Evolutionary conservation across 306 rosid species (phyloP), one percentile per base, ranked within the genome.

Genomic region (Datisca glomerata): DNA sequence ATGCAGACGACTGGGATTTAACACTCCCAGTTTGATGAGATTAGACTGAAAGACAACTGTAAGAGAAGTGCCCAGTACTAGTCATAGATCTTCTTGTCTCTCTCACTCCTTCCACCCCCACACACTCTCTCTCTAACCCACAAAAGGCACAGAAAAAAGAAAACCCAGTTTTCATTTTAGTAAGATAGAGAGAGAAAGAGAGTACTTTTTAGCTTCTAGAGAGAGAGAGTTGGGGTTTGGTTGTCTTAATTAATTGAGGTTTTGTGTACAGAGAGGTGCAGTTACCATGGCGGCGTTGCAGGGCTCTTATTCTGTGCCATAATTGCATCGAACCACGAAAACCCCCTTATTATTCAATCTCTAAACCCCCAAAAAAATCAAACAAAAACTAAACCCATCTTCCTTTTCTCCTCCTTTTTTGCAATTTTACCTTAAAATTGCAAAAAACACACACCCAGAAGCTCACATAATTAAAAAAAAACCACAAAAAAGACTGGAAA

Each of bases 281-380:
- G 85, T 83, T 69, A 34, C 77, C 91, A 72, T 89, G 93, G 86
- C 98, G 98, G 95, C 98, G 95, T 75, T 49, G 86, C 93, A 89
- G 89, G 57, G 69, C 82, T 76, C 85, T 67, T 75, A 82, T 79
- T 89, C 80, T 69, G 75, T 74, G 80, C 79, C 83, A 80, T 79
- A 58, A 65, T 72, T 74, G 89, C 78, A 69, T 61, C 69, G 54
- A 74, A 65, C 68, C 25, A 31, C 37, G 29, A 17, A 57, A 57
- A 47, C n/a, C n/a, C n/a, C n/a, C n/a, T n/a, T n/a, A n/a, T n/a
- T n/a, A n/a, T n/a, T 35, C 32, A 36, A 28, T 17, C 27, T 48
- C 38, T 53, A 4, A 12, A 47, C 49, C 31, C 29, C 32, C 12
- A 38, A 19, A 15, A 9, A 23, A 24, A 45, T 24, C 16, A 43